Conservation (phyloP, 345 rosid genomes). For the Citrus maxima region DNA sequence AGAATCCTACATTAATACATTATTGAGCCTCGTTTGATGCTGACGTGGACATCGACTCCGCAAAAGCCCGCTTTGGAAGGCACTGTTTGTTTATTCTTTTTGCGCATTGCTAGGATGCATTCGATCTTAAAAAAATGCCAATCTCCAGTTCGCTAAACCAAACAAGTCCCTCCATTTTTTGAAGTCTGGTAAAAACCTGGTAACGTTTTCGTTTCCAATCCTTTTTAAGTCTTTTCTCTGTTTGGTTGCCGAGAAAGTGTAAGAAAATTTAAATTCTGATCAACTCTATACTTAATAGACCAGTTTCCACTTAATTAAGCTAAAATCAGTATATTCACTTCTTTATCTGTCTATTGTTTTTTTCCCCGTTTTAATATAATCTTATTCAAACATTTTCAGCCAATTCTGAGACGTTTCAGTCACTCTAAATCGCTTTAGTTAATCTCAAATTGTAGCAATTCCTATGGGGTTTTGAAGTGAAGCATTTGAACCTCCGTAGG, state of each 20-base stretch:
- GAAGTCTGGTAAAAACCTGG: background rate
- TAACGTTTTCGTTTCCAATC: background rate
- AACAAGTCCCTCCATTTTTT: background rate
- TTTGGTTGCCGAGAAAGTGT: background rate
- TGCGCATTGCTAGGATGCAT: too few species aligned
- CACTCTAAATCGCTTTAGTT: background rate
- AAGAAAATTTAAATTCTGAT: background rate
- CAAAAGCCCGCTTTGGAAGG: background rate
- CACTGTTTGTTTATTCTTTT: background rate
- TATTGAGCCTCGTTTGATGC: background rate
- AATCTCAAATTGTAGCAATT: background rate
- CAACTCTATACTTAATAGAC: background rate
- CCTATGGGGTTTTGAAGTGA: background rate
- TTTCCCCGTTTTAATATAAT: background rate
- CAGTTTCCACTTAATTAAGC: background rate
- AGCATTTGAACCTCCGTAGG: background rate
- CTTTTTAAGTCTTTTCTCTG: background rate
- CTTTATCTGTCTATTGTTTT: background rate
- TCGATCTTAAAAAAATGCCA: background rate
- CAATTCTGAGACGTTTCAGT: background rate
- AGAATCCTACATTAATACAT: too few species aligned
- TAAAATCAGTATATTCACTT: background rate
- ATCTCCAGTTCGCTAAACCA: background rate
- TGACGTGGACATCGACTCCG: background rate
- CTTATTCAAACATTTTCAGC: background rate